A percentile compares a stretch with the other conserved stretches of the same genome.
Conservation (phyloP, 225 moss, liverwort and hornwort species). For the Sphagnum contortum region DNA sequence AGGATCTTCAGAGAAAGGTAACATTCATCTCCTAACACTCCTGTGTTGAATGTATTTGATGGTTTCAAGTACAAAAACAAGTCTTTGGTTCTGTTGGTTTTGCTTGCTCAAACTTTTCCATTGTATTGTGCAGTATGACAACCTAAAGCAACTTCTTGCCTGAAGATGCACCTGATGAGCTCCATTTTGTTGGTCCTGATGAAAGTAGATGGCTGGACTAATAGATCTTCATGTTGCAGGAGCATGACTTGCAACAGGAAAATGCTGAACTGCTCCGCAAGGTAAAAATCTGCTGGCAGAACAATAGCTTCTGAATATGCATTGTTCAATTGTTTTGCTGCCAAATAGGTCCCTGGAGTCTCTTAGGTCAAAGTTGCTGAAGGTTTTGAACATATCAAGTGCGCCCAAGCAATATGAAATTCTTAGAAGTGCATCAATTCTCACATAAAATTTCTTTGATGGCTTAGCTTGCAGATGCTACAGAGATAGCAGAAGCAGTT, state of each 20-base stretch:
- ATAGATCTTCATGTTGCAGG: conserved; percentile 12
- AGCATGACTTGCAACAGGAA: conserved; percentile 31
- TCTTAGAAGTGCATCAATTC: too few relatives aligned
- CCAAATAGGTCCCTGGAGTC: background rate
- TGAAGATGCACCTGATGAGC: background rate
- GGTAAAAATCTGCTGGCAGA: conserved; percentile 5
- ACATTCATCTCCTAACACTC: background rate
- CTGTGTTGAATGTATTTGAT: background rate
- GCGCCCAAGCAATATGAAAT: too few relatives aligned
- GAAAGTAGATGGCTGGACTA: too few relatives aligned
- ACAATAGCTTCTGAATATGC: too few relatives aligned
- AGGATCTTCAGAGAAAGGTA: conserved; percentile 78
- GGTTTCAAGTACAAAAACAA: too few relatives aligned
- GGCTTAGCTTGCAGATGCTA: conserved; percentile 73
- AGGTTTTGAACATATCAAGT: background rate
- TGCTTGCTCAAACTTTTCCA: too few relatives aligned
- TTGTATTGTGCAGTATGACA: background rate
- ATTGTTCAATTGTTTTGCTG: too few relatives aligned
- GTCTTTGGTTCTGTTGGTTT: too few relatives aligned
- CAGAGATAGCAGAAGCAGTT: conserved; percentile 61
- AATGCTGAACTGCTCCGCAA: conserved; percentile 46
- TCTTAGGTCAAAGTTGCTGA: background rate
- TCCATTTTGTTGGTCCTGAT: background rate
- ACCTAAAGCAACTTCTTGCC: too few relatives aligned
- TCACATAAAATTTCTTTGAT: too few relatives aligned